Conservation (phyloP, 2,329 filamentous ascomycete species). For the Raffaelea arxii region DNA sequence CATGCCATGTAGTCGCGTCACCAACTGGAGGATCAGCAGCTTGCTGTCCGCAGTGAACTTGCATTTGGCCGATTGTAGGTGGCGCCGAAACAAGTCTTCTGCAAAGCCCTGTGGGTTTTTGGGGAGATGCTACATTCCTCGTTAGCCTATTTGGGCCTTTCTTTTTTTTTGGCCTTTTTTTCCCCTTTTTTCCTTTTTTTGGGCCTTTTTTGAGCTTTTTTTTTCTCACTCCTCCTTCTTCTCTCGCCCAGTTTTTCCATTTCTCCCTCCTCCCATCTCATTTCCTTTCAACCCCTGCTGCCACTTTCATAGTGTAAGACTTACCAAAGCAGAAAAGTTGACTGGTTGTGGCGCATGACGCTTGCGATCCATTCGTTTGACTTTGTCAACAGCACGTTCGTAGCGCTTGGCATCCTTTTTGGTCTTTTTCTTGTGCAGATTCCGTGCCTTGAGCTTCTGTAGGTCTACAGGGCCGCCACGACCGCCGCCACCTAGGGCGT, state of each 20-base stretch:
- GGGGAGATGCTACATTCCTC: conserved; percentile 53
- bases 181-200: too few relatives aligned
- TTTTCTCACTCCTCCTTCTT: too few relatives aligned
- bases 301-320: too few relatives aligned
- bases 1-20: conserved; percentile 81
- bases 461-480: conserved; percentile 50
- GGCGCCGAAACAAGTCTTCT: conserved; percentile 81
- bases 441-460: conserved; percentile 71
- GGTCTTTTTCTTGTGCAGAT: conserved; percentile 91
- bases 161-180: too few relatives aligned
- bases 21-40: conserved; percentile 63
- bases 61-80: conserved; percentile 77
- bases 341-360: conserved; percentile 79
- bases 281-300: too few relatives aligned
- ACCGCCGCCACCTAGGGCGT: conserved; percentile 11
- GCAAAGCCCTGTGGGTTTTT: conserved; percentile 93
- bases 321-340: conserved; percentile 79
- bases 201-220: too few relatives aligned
- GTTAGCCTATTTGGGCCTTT: too few relatives aligned
- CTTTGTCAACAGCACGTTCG: conserved; percentile 69
- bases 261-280: too few relatives aligned
- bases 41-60: conserved; percentile 84
- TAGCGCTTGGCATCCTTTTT: conserved; percentile 76
- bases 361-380: conserved; percentile 77
- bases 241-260: too few relatives aligned